Base-by-base conservation (phyloP, 192 early-diverging fungal genomes). In the Dimargaris cristalligena region DNA sequence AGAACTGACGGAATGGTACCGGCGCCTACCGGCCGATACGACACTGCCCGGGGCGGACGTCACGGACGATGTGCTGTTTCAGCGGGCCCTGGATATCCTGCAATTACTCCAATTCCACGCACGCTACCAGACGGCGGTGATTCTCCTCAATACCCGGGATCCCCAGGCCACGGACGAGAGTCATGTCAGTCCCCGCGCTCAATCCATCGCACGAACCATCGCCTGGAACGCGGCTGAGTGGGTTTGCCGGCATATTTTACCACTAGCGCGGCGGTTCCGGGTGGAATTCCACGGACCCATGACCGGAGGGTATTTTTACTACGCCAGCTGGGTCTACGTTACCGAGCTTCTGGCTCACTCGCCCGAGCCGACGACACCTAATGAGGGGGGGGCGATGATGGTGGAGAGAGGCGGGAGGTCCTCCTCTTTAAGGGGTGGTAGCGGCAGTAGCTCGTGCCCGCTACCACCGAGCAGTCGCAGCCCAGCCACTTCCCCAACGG, bases 221-320 rank as follows among this genome's bases (percentile, higher is more conserved):
- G 49, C 49, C 25, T 51, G 49, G 49, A 51, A 51, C 49, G 49
- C 49, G 8, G 49, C 49, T 10, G 49, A 51, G 22, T 51, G 49
- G 49, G 22, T 51, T 18, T 51, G 10, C 25, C 49, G 49, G 13
- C 49, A 23, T 9, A 22, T 51, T 8, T 9, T 51, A n/a, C 49
- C 49, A 23, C 49, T 51, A 23, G 49, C 49, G 8, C 49, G 22
- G 26, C 49, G 49, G n/a, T 51, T 51, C 26, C 8, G 22, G 22
- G 49, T 51, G 8, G 49, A 51, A 22, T 51, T 51, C 25, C 49
- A 51, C 25, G 49, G 49, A 9, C 49, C 49, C 22, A 51, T 51
- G 49, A 51, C 49, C n/a, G 49, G 49, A 10, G 49, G n/a, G 13
- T 51, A 51, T 23, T 22, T 51, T 22, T 51, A 51, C 49, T 51